Conservation (phyloP, 2,329 filamentous ascomycete genomes). For the Sordariomycetes sp. region DNA sequence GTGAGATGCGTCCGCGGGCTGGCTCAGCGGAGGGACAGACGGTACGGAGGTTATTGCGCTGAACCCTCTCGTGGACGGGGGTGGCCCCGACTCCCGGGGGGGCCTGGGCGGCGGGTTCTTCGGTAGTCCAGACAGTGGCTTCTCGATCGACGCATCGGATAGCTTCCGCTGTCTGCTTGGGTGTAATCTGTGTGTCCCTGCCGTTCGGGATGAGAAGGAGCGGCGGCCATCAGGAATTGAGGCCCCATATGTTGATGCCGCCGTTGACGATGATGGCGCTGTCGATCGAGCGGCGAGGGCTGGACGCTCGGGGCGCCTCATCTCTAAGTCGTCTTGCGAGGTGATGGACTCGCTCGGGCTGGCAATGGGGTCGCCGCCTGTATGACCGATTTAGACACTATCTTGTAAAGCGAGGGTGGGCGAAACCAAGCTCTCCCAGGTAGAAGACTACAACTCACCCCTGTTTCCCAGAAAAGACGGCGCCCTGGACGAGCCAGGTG, state of each 20-base stretch:
- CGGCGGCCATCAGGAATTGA: not conserved
- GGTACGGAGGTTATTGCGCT: not conserved
- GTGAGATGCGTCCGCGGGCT: not conserved
- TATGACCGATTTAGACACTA: not conserved
- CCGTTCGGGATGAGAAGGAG: not conserved
- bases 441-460: not conserved
- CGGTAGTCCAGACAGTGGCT: not conserved
- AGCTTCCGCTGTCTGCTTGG: constrained; percentile 16
- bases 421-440: not conserved
- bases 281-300: not conserved
- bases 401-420: not conserved
- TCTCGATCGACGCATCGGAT: constrained; percentile 18
- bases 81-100: not conserved
- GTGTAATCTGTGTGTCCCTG: constrained; percentile 12
- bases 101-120: not conserved
- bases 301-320: constrained; percentile 11
- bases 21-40: not conserved
- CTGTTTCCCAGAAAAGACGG: not conserved
- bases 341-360: constrained; percentile 12
- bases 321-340: constrained; percentile 29
- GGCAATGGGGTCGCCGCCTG: constrained; percentile 13
- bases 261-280: not conserved
- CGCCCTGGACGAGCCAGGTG: not conserved
- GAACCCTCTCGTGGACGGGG: not conserved
- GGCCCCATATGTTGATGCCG: not conserved